These are phyloP conservation scores for Tephrocybe sp. DNA, from an alignment of 768 basidiomycete genomes.

Conservation along the genomic window DNA sequence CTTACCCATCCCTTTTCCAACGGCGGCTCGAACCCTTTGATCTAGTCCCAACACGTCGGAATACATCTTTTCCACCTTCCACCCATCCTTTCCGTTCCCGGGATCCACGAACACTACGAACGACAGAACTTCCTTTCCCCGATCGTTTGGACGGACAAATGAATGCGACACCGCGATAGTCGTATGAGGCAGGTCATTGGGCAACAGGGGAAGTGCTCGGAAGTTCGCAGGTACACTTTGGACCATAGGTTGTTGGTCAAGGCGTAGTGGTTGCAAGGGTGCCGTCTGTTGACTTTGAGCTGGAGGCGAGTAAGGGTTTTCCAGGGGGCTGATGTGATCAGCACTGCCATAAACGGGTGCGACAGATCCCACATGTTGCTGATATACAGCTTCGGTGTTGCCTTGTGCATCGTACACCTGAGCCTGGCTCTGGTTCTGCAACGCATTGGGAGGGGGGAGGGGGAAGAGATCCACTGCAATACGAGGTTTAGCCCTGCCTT, in stretches of 20 bases:
- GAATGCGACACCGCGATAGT: slow-evolving; percentile 74
- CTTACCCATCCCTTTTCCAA: slow-evolving; percentile 72
- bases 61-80: slow-evolving; percentile 92
- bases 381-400: slow-evolving; percentile 16
- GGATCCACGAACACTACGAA: slow-evolving; percentile 82
- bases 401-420: slow-evolving; percentile 21
- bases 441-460: slow-evolving; percentile 36
- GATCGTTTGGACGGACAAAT: slow-evolving; percentile 84
- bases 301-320: slow-evolving; percentile 22
- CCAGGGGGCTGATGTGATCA: slow-evolving; percentile 15
- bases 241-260: slow-evolving; percentile 20
- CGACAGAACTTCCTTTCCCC: slow-evolving; percentile 89
- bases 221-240: slow-evolving; percentile 46
- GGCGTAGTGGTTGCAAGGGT: slow-evolving; percentile 20
- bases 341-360: slow-evolving; percentile 5
- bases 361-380: slow-evolving; percentile 10
- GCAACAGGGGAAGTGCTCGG: slow-evolving; percentile 71
- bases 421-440: slow-evolving; percentile 25
- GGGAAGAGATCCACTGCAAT: slow-evolving; percentile 53
- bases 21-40: slow-evolving; percentile 64
- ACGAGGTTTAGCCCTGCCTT: slow-evolving; percentile 29
- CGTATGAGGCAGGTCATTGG: slow-evolving; percentile 73
- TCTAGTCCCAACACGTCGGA: slow-evolving; percentile 91
- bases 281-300: slow-evolving; percentile 19
- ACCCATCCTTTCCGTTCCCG: slow-evolving; percentile 66